Evolutionary conservation across 768 basidiomycete genomes (phyloP), one percentile per base, ranked within the genome.

Genomic region (Daedaleopsis nitida): DNA sequence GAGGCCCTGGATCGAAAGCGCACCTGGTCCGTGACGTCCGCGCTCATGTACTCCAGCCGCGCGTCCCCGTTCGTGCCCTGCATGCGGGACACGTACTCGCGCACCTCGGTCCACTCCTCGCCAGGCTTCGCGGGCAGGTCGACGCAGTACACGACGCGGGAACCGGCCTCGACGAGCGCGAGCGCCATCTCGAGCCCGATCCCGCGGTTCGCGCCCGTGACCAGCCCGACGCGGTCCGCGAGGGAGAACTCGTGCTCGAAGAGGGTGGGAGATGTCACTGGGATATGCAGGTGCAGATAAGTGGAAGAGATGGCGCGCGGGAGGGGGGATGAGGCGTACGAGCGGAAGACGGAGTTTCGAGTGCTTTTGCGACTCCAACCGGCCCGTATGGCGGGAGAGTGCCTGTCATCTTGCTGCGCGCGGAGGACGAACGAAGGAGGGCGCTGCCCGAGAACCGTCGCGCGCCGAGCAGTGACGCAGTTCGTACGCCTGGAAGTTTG

Each of bases 111-210:
- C 79, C 85, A 91, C 66, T 87, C 87, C 0, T 78, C 79, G 0
- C 83, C 84, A 0, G 89, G 84, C 37, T 72, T 70, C 45, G 69
- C 60, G 1, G 87, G 81, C 6, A 90, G 76, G 70, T 91, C 89
- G 9, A 90, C 73, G 68, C 87, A 89, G 70, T 91, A 90, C 12
- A 90, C 79, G 0, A 78, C 85, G 14, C 70, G 66, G 10, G 87
- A 87, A 21, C 91, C 91, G 14, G 84, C 86, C 75, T 92, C 91
- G 35, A 83, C 83, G 37, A 92, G 75, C 1, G 86, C 84, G 52
- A 92, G 74, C 34, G 89, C 89, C 87, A 89, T 87, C 75, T 94
- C 92, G 12, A 94, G 83, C 4, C 92, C 92, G 13, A 93, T 81
- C 0, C 91, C 79, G 35, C 76, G 75, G 63, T 77, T 74, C 16